phyloP scores from a whole-genome alignment of 768 basidiomycete species.

The Vararia minispora region DNA sequence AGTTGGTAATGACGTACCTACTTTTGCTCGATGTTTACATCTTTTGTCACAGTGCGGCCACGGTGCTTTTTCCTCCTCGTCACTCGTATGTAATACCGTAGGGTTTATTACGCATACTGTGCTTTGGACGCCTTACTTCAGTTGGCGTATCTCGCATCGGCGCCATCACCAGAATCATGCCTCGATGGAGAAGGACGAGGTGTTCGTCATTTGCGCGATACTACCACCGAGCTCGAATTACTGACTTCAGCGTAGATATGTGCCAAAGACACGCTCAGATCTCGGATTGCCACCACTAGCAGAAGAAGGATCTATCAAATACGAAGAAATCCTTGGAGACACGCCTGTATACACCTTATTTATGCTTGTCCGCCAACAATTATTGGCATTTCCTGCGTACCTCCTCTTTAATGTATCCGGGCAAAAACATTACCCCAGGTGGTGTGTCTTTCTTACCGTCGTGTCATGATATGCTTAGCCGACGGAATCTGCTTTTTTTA shows the following conservation, averaged over 20 bases:
- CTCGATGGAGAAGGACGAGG: slow-evolving; percentile 11
- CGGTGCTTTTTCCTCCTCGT: slow-evolving; percentile 13
- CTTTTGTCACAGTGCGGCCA: slow-evolving; percentile 13
- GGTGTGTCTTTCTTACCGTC: no score
- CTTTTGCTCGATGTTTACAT: background rate
- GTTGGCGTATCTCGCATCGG: slow-evolving; percentile 10
- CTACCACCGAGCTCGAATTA: no score
- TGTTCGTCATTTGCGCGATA: no score
- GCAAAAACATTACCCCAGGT: slow-evolving; percentile 4
- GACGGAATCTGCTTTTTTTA: no score
- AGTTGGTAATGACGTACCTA: background rate
- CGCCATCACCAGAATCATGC: slow-evolving; percentile 5
- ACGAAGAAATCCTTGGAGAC: slow-evolving; percentile 10
- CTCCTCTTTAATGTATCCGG: slow-evolving; percentile 8
- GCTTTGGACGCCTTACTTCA: slow-evolving; percentile 23
- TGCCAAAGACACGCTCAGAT: slow-evolving; percentile 48
- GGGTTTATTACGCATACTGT: slow-evolving; percentile 9
- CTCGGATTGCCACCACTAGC: slow-evolving; percentile 32
- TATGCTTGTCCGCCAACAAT: slow-evolving; percentile 7
- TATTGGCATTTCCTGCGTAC: slow-evolving; percentile 15
- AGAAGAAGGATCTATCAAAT: slow-evolving; percentile 4
- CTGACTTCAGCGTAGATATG: no score
- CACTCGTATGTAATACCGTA: slow-evolving; percentile 13
- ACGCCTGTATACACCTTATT: slow-evolving; percentile 12
- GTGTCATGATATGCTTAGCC: no score